Conservation (phyloP, 257 asterid species). For the Mentha longifolia region DNA sequence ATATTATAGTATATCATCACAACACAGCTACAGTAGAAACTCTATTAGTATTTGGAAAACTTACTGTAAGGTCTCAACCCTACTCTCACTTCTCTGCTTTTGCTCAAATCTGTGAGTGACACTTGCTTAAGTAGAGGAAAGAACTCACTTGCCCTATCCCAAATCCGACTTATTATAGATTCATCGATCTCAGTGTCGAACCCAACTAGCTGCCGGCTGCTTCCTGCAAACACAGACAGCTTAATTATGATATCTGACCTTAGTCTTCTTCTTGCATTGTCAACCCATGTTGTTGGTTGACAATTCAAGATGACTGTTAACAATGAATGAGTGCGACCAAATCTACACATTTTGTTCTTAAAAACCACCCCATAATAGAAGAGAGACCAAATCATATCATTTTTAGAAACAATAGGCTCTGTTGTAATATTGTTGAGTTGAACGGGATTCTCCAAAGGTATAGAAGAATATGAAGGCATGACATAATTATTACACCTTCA, state of each 20-base stretch:
- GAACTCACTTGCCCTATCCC: conserved; percentile 84
- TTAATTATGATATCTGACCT: not conserved
- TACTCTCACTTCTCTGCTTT: conserved; percentile 79
- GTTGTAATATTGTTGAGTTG: too few relatives aligned
- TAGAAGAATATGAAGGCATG: too few relatives aligned
- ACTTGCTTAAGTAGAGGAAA: conserved; percentile 64
- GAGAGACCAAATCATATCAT: not conserved
- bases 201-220: conserved; percentile 93
- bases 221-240: conserved; percentile 53
- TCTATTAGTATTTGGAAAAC: conserved; percentile 33
- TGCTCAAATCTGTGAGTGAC: conserved; percentile 60
- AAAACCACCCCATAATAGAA: not conserved
- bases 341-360: not conserved
- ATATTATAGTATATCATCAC: conserved; percentile 23
- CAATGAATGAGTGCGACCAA: not conserved
- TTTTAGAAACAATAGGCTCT: too few relatives aligned
- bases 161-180: conserved; percentile 66
- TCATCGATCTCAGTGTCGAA: conserved; percentile 73
- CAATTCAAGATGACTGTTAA: not conserved
- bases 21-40: not conserved
- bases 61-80: conserved; percentile 97
- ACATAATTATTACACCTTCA: too few relatives aligned
- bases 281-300: not conserved
- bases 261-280: conserved; percentile 6
- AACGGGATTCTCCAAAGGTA: too few relatives aligned